A percentile compares a stretch with the other conserved stretches of the same genome.
Evolutionary conservation across 1,284 basidiomycete species (phyloP).

Genomic region (Boletellus dicymbophilus): DNA sequence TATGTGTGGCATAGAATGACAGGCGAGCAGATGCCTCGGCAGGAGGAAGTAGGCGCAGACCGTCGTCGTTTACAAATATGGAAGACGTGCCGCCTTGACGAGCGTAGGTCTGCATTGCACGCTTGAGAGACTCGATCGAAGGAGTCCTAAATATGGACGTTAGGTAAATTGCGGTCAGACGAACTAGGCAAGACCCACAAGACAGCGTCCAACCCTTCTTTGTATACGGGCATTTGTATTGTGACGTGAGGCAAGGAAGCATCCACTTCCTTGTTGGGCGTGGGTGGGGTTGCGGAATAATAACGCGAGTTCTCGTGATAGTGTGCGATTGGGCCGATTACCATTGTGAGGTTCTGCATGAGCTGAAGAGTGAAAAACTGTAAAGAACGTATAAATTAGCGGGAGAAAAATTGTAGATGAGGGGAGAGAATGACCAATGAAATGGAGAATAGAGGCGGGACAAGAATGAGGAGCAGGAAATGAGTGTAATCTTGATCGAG

Average conservation of each 20-base stretch:
- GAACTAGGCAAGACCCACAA: constrained; percentile 49
- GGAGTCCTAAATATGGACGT: constrained; percentile 49
- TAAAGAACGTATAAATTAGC: background rate
- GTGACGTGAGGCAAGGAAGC: constrained; percentile 69
- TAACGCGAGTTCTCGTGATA: constrained; percentile 74
- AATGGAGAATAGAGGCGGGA: constrained; percentile 74
- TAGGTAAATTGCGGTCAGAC: constrained; percentile 1
- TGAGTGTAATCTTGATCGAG: constrained; percentile 66
- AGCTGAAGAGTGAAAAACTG: constrained; percentile 69
- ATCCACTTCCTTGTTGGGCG: constrained; percentile 64
- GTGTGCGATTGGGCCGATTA: constrained; percentile 74
- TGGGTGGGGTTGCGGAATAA: constrained; percentile 64
- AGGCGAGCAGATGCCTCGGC: constrained; percentile 66
- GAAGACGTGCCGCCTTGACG: constrained; percentile 78
- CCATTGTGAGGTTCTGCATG: constrained; percentile 58
- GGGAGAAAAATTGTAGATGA: constrained; percentile 53
- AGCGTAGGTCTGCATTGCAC: constrained; percentile 86
- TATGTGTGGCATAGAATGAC: constrained; percentile 78
- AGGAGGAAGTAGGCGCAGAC: constrained; percentile 61
- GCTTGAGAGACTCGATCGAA: constrained; percentile 80
- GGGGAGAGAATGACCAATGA: constrained; percentile 56
- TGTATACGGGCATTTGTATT: constrained; percentile 81
- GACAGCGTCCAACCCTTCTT: constrained; percentile 68
- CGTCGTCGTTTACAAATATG: constrained; percentile 81
- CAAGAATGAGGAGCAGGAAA: constrained; percentile 62